Conservation (phyloP, 148 eudicot genomes). For the Persicaria maculosa region DNA sequence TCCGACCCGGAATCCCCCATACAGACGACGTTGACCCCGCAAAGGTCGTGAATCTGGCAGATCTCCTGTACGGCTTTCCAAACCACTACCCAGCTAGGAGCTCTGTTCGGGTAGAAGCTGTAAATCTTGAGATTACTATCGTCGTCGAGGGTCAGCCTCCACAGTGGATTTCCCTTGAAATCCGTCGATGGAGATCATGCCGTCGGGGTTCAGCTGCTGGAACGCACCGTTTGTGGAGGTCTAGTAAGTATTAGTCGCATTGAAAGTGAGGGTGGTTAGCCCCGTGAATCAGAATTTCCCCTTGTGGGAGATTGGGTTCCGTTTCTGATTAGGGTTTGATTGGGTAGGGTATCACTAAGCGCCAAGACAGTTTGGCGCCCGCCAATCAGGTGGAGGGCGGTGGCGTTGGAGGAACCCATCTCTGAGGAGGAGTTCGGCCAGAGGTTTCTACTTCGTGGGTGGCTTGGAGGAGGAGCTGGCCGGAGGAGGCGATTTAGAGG, state of each 20-base stretch:
- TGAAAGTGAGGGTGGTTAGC: slow-evolving; percentile 22
- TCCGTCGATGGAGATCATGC: slow-evolving; percentile 31
- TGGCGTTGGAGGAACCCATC: slow-evolving; percentile 8
- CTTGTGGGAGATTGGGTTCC: slow-evolving; percentile 24
- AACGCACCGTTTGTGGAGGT: not conserved
- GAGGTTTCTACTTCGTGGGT: slow-evolving; percentile 2
- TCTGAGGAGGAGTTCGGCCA: not conserved
- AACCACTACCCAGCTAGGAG: slow-evolving; percentile 31
- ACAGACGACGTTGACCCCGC: slow-evolving; percentile 61
- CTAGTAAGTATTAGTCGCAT: slow-evolving; percentile 32
- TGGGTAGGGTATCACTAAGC: too few species aligned
- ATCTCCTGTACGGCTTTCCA: slow-evolving; percentile 49
- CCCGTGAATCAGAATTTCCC: slow-evolving; percentile 29
- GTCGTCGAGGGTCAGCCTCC: slow-evolving; percentile 48
- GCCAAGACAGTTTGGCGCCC: too few species aligned
- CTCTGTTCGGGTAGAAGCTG: slow-evolving; percentile 25
- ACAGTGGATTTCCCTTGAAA: slow-evolving; percentile 24
- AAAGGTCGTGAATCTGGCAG: slow-evolving; percentile 47
- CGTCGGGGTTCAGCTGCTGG: slow-evolving; percentile 23
- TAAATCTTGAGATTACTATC: slow-evolving; percentile 60
- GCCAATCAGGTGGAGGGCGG: slow-evolving; percentile 25
- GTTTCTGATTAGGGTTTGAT: slow-evolving; percentile 25
- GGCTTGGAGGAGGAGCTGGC: slow-evolving; percentile 30
- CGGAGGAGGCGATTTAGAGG: slow-evolving; percentile 34
- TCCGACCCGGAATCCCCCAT: slow-evolving; percentile 27